Percentiles rank a stretch among this genome's conserved stretches.
Evolutionary conservation across 148 eudicot genomes (phyloP).

Genomic region (Diospyros lotus): DNA sequence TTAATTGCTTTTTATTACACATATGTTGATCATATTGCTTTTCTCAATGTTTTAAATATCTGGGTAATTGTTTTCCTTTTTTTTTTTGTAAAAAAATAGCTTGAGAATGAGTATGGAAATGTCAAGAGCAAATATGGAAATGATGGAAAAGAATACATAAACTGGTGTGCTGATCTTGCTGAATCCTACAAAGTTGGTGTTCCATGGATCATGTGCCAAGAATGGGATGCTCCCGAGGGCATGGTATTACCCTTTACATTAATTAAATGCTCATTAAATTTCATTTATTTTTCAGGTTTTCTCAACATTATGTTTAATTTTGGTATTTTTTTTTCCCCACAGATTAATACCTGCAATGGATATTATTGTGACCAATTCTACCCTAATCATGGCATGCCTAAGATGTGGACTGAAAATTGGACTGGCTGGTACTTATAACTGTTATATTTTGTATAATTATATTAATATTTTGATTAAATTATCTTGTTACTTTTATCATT

Average conservation of each 20-base stretch:
- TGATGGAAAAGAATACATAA: constrained; percentile 37
- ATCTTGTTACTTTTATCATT: background rate
- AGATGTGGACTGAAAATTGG: constrained; percentile 73
- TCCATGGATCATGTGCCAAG: constrained; percentile 70
- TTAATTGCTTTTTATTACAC: background rate
- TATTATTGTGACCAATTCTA: constrained; percentile 44
- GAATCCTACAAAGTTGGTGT: constrained; percentile 30
- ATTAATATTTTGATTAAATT: background rate
- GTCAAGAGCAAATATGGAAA: constrained; percentile 26
- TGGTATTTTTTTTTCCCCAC: background rate
- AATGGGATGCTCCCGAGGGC: constrained; percentile 37
- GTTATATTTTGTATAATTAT: background rate
- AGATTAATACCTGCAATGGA: constrained; percentile 58
- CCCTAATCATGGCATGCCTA: constrained; percentile 38
- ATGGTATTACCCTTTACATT: constrained; percentile 26
- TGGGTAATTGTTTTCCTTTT: background rate
- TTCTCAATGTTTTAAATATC: background rate
- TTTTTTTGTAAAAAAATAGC: constrained; percentile 17
- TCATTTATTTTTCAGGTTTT: no score
- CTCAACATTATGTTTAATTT: background rate
- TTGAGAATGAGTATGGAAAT: constrained; percentile 62
- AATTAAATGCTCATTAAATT: background rate
- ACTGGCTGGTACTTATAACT: constrained; percentile 45
- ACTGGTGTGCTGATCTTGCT: constrained; percentile 52
- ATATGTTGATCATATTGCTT: background rate